Evolutionary conservation across 345 rosid species (phyloP).

Genomic region (Gossypium turneri): DNA sequence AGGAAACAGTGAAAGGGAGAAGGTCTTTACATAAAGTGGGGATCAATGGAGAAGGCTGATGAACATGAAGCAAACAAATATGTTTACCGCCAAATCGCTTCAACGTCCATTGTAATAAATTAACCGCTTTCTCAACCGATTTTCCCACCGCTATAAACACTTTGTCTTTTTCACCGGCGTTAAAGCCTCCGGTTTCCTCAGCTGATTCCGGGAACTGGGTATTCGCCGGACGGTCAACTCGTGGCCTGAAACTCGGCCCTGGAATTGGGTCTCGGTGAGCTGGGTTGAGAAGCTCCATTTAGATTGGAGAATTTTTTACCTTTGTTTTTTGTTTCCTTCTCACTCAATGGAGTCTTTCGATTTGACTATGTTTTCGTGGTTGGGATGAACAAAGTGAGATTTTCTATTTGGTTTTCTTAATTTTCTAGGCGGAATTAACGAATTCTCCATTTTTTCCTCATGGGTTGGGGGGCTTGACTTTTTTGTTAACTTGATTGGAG

Average conservation of each 20-base stretch:
- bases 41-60: slow-evolving; percentile 54
- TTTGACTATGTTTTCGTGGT: not conserved
- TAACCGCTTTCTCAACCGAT: slow-evolving; percentile 38
- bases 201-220: slow-evolving; percentile 28
- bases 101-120: slow-evolving; percentile 50
- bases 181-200: slow-evolving; percentile 25
- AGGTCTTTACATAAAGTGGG: slow-evolving; percentile 51
- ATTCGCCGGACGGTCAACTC: not conserved
- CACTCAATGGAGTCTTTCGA: not conserved
- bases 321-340: not conserved
- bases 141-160: slow-evolving; percentile 64
- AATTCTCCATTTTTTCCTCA: not conserved
- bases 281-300: slow-evolving; percentile 41
- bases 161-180: slow-evolving; percentile 20
- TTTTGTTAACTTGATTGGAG: not conserved
- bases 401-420: not conserved
- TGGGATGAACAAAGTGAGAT: not conserved
- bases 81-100: slow-evolving; percentile 32
- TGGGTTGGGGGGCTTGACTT: not conserved
- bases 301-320: not conserved
- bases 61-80: slow-evolving; percentile 58
- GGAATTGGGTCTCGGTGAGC: slow-evolving; percentile 17
- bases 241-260: slow-evolving; percentile 6
- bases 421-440: not conserved
- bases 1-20: no score